Evolutionary conservation across 495 filamentous ascomycete genomes (phyloP).

Genomic region (Penicillium alfredii): DNA sequence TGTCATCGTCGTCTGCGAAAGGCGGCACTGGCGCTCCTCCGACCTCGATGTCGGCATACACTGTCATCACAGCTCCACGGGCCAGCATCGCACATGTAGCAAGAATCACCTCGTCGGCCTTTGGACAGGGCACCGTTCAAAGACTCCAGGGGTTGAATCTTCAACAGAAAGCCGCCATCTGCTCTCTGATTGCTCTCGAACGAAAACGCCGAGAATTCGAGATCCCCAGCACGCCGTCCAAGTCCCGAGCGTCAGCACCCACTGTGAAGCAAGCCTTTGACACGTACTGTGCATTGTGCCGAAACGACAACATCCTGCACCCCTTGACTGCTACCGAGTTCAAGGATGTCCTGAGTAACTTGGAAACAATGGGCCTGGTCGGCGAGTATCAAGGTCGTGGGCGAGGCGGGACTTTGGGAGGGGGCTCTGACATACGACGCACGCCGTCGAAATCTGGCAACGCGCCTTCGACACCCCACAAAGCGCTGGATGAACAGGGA

Average conservation of each 20-base stretch:
- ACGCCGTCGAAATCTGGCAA: constrained; percentile 55
- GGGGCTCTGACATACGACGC: constrained; percentile 40
- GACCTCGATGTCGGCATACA: constrained; percentile 51
- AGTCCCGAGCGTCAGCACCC: constrained; percentile 51
- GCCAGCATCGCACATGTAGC: constrained; percentile 87
- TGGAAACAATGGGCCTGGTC: constrained; percentile 79
- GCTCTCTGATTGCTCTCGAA: constrained; percentile 77
- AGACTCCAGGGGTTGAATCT: constrained; percentile 82
- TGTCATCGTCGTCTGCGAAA: constrained; percentile 54
- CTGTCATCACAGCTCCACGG: constrained; percentile 70
- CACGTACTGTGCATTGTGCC: constrained; percentile 74
- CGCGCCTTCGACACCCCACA: constrained; percentile 39
- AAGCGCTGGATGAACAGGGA: constrained; percentile 58
- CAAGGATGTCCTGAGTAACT: constrained; percentile 80
- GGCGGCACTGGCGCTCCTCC: constrained; percentile 16
- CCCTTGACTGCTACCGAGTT: constrained; percentile 86
- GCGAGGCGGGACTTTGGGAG: constrained; percentile 53
- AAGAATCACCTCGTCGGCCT: constrained; percentile 76
- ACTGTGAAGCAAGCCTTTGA: constrained; percentile 75
- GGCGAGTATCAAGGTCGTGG: constrained; percentile 68
- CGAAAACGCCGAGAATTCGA: constrained; percentile 41
- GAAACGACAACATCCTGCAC: constrained; percentile 74
- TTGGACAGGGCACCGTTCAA: constrained; percentile 76
- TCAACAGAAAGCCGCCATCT: constrained; percentile 94
- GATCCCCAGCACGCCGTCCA: constrained; percentile 51